phyloP scores from a whole-genome alignment of 768 basidiomycete species.

The Mycena galopus region DNA sequence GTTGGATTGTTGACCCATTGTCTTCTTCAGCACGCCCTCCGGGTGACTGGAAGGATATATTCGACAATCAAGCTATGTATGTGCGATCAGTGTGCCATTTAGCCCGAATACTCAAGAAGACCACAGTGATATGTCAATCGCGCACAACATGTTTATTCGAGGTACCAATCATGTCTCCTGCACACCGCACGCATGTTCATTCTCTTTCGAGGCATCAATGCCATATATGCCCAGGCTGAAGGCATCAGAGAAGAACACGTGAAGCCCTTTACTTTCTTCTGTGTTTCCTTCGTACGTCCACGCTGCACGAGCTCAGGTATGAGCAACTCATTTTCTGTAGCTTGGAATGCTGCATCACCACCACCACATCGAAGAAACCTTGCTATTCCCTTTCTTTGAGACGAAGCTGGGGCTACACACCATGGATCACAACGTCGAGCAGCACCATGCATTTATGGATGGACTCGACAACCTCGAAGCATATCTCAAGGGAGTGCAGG shows the following conservation, averaged over 20 bases:
- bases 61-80: constrained; percentile 48
- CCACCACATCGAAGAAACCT: constrained; percentile 47
- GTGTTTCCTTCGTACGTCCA: constrained; percentile 41
- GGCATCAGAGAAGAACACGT: constrained; percentile 41
- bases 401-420: constrained; percentile 44
- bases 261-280: constrained; percentile 46
- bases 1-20: not conserved
- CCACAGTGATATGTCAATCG: constrained; percentile 46
- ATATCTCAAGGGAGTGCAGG: constrained; percentile 69
- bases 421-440: constrained; percentile 45
- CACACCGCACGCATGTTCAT: too few relatives aligned
- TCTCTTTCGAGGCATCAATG: constrained; percentile 47
- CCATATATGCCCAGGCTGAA: constrained; percentile 43
- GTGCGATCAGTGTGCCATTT: not conserved
- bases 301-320: not conserved
- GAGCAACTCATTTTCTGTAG: constrained; percentile 26
- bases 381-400: constrained; percentile 46
- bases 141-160: constrained; percentile 49
- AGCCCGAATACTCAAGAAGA: not conserved
- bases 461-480: constrained; percentile 41
- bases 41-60: constrained; percentile 45
- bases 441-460: constrained; percentile 45
- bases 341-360: constrained; percentile 47
- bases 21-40: constrained; percentile 35
- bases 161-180: too few relatives aligned